phyloP scores from a whole-genome alignment of 352 stramenopile species.

The Phytopythium helicoides region DNA sequence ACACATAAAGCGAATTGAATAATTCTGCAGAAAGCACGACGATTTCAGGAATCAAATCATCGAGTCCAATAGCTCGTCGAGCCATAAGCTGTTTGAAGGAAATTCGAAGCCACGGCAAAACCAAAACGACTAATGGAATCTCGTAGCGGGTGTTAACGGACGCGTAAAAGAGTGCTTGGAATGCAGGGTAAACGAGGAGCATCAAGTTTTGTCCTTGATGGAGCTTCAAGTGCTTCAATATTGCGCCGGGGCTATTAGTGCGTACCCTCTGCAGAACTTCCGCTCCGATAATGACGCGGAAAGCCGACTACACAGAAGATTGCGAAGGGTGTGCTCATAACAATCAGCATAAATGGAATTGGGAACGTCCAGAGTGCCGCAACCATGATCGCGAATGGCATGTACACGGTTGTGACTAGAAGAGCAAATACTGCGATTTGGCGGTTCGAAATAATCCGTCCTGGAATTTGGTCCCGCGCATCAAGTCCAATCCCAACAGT shows the following conservation, averaged over 20 bases:
- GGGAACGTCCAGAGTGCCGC: conserved; percentile 14
- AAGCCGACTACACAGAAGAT: background rate
- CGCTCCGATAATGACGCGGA: background rate
- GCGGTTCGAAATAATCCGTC: background rate
- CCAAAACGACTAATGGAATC: conserved; percentile 3
- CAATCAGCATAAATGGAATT: conserved; percentile 17
- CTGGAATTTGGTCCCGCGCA: background rate
- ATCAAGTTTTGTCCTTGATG: conserved; percentile 8
- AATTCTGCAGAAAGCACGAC: conserved; percentile 18
- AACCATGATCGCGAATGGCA: conserved; percentile 9
- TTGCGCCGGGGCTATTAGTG: background rate
- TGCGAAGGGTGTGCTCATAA: conserved; percentile 10
- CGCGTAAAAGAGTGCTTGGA: conserved; percentile 12
- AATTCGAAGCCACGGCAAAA: conserved; percentile 7
- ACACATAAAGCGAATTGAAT: conserved; percentile 20
- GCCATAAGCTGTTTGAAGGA: conserved; percentile 8
- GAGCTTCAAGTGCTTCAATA: conserved; percentile 1
- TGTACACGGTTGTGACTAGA: background rate
- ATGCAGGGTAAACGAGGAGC: conserved; percentile 6
- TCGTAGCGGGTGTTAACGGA: background rate
- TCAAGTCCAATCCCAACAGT: background rate
- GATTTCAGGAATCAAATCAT: conserved; percentile 9
- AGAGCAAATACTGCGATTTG: background rate
- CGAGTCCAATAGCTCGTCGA: background rate
- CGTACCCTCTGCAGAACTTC: background rate